Evolutionary conservation across 1,284 basidiomycete genomes (phyloP).

Genomic region (Boletus smithii): DNA sequence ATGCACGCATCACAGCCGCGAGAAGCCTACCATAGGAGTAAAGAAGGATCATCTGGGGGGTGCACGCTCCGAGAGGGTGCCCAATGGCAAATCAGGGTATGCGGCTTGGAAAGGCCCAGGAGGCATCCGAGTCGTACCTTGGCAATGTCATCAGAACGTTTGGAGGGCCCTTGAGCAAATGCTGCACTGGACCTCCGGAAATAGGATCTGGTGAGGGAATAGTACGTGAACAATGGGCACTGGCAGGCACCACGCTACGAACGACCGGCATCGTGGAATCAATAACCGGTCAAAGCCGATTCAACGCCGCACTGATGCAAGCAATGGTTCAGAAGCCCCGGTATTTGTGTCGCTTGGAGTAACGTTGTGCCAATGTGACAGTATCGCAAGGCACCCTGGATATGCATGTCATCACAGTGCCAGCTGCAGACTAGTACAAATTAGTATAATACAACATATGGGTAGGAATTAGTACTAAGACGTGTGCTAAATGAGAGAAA

Average conservation of each 20-base stretch:
- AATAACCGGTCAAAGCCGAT: constrained; percentile 22
- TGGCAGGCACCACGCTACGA: constrained; percentile 1
- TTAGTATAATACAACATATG: too few species aligned
- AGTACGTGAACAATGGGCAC: neutral
- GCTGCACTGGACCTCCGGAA: neutral
- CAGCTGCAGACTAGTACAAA: too few species aligned
- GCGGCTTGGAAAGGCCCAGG: neutral
- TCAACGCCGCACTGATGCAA: constrained; percentile 17
- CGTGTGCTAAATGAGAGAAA: neutral
- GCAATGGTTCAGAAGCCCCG: constrained; percentile 3
- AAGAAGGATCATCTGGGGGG: constrained; percentile 9
- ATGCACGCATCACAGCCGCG: constrained; percentile 25
- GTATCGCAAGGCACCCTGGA: neutral
- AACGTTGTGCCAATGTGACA: constrained; percentile 1
- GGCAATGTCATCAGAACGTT: neutral
- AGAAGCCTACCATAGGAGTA: constrained; percentile 22
- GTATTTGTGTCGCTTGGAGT: neutral
- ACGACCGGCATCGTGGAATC: constrained; percentile 8
- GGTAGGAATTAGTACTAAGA: neutral
- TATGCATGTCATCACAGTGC: neutral
- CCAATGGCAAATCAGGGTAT: constrained; percentile 13
- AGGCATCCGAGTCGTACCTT: neutral
- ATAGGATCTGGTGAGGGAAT: neutral
- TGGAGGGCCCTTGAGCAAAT: constrained; percentile 10
- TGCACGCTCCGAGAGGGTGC: constrained; percentile 3